Percentiles rank a stretch among this genome's conserved stretches.
Conservation (phyloP, 1,139 yeast species). For the Diutina rugosa region DNA sequence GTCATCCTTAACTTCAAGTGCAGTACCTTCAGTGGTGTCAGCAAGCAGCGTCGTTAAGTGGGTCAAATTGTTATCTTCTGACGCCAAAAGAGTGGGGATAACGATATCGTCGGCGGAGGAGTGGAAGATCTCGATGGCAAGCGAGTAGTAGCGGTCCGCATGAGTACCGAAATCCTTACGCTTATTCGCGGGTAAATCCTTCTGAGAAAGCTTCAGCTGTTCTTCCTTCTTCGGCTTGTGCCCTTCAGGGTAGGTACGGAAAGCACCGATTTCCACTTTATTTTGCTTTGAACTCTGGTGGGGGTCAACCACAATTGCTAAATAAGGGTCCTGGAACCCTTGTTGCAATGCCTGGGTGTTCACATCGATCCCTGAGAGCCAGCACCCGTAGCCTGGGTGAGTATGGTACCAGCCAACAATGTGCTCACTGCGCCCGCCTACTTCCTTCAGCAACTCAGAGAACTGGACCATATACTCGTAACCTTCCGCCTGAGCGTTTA, state of each 20-base stretch:
- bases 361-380: slow-evolving; percentile 86
- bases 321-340: slow-evolving; percentile 79
- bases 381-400: slow-evolving; percentile 95
- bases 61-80: background rate
- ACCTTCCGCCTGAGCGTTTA: slow-evolving; percentile 88
- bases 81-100: slow-evolving; percentile 8
- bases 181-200: slow-evolving; percentile 28
- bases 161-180: slow-evolving; percentile 59
- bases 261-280: slow-evolving; percentile 81
- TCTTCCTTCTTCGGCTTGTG: slow-evolving; percentile 3
- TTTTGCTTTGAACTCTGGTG: slow-evolving; percentile 52
- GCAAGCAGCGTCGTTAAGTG: background rate
- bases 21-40: background rate
- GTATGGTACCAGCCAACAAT: slow-evolving; percentile 95
- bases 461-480: slow-evolving; percentile 91
- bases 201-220: background rate
- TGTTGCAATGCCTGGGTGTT: slow-evolving; percentile 80
- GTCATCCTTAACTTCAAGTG: background rate
- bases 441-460: slow-evolving; percentile 43
- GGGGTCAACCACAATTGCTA: slow-evolving; percentile 85
- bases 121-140: slow-evolving; percentile 53
- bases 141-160: slow-evolving; percentile 55
- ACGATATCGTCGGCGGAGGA: slow-evolving; percentile 39
- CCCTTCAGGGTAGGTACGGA: slow-evolving; percentile 59
- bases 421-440: slow-evolving; percentile 35